phyloP scores from a whole-genome alignment of 371 early-diverging fungal genomes.

The Mortierella sp. region DNA sequence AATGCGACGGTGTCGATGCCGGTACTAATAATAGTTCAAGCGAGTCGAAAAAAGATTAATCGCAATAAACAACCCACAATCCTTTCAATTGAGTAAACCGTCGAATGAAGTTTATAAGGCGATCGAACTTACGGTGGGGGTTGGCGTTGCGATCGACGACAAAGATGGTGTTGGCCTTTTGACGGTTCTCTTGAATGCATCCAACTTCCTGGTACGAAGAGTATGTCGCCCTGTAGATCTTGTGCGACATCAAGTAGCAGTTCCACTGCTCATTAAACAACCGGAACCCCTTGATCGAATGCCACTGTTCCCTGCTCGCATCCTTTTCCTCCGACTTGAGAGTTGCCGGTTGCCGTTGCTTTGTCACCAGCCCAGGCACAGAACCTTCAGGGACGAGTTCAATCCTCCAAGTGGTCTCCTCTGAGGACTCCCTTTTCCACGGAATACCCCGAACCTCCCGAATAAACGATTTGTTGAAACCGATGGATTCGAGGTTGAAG shows the following conservation, averaged over 20 bases:
- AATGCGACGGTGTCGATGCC: conserved; percentile 50
- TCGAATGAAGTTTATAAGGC: neutral
- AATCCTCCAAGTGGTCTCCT: conserved; percentile 38
- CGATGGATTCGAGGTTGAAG: conserved; percentile 30
- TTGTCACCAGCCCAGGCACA: conserved; percentile 33
- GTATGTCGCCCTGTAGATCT: conserved; percentile 35
- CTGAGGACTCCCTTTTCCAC: conserved; percentile 28
- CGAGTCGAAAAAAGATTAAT: neutral
- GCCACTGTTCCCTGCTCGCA: conserved; percentile 31
- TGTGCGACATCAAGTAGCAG: conserved; percentile 44
- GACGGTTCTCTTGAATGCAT: conserved; percentile 32
- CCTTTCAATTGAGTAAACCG: no score
- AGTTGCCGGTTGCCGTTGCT: neutral
- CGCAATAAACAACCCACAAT: neutral
- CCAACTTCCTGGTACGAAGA: conserved; percentile 48
- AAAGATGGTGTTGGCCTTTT: conserved; percentile 51
- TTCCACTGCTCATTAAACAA: conserved; percentile 35
- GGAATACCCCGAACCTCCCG: conserved; percentile 28
- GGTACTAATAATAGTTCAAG: conserved; percentile 20
- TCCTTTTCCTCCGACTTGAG: conserved; percentile 5
- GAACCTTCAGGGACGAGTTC: conserved; percentile 34
- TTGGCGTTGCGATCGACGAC: conserved; percentile 47
- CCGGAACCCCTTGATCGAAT: conserved; percentile 53
- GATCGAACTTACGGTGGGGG: conserved; percentile 26
- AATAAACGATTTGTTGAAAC: conserved; percentile 47